Conservation (phyloP, 2,329 filamentous ascomycete species). For the Fusarium coffeatum region DNA sequence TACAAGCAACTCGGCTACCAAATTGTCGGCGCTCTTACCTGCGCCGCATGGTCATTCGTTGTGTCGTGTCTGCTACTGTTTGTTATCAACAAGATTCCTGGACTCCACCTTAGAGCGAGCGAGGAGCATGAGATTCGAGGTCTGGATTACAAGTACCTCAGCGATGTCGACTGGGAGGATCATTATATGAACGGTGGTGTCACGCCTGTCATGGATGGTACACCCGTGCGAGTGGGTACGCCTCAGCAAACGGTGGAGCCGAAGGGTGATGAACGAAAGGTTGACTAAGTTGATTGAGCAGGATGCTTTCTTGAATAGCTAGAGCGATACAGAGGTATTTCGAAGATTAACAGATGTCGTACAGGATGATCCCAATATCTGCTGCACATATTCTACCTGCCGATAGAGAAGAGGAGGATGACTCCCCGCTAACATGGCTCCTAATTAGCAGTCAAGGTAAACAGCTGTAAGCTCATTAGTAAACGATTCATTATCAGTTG, state of each 20-base stretch:
- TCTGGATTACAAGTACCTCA: slow-evolving; percentile 56
- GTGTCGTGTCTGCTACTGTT: slow-evolving; percentile 65
- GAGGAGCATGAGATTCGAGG: slow-evolving; percentile 67
- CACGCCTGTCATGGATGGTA: slow-evolving; percentile 35
- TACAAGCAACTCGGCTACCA: slow-evolving; percentile 68
- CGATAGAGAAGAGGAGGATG: background rate
- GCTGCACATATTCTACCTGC: background rate
- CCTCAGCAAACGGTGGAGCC: slow-evolving; percentile 10
- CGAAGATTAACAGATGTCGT: background rate
- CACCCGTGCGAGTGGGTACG: slow-evolving; percentile 14
- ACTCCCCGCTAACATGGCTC: fast-evolving
- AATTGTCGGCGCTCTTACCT: slow-evolving; percentile 66
- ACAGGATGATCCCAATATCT: background rate
- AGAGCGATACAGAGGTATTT: fast-evolving
- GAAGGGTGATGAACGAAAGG: slow-evolving; percentile 25
- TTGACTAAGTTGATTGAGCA: background rate
- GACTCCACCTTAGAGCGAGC: slow-evolving; percentile 64
- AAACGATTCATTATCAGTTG: fast-evolving
- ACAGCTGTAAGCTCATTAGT: background rate
- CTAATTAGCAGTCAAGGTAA: background rate
- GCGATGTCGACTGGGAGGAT: slow-evolving; percentile 45
- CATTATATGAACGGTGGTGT: slow-evolving; percentile 30
- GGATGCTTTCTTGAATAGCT: fast-evolving
- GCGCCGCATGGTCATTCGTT: slow-evolving; percentile 65
- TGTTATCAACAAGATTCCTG: slow-evolving; percentile 68